A percentile compares a stretch with the other conserved stretches of the same genome.
Conservation (phyloP, 2,329 filamentous ascomycete species). For the Aspergillus awamori region DNA sequence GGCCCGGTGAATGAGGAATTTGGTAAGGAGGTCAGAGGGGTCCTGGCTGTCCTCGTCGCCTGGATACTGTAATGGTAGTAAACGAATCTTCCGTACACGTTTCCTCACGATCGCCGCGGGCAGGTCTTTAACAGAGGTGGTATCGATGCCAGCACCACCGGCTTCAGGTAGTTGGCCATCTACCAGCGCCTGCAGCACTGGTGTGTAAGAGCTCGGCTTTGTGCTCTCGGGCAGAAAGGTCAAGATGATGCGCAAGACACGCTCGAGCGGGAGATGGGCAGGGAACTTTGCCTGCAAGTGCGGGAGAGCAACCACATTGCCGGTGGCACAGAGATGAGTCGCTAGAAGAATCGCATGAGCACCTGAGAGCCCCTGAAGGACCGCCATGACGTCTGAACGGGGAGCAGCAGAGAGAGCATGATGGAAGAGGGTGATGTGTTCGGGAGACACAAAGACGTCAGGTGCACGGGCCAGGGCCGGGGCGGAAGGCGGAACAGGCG, state of each 20-base stretch:
- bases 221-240: constrained; percentile 64
- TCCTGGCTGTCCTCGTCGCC: constrained; percentile 48
- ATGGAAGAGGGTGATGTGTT: constrained; percentile 31
- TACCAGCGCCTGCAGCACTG: constrained; percentile 53
- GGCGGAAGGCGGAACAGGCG: constrained; percentile 28
- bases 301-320: constrained; percentile 57
- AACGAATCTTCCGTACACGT: constrained; percentile 54
- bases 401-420: constrained; percentile 9
- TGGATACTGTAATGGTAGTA: constrained; percentile 53
- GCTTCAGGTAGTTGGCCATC: constrained; percentile 32
- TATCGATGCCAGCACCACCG: constrained; percentile 46
- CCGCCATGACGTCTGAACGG: constrained; percentile 39
- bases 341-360: constrained; percentile 62
- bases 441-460: constrained; percentile 23
- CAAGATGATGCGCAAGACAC: constrained; percentile 61
- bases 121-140: constrained; percentile 51
- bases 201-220: constrained; percentile 54
- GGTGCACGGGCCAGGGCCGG: constrained; percentile 24
- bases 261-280: constrained; percentile 53
- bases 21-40: constrained; percentile 53
- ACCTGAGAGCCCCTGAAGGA: constrained; percentile 49
- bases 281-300: constrained; percentile 54
- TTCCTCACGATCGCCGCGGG: constrained; percentile 55
- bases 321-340: constrained; percentile 57
- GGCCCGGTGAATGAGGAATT: constrained; percentile 63